Conservation (phyloP, 1,139 yeast species). For the Tardiomyces blankii region DNA sequence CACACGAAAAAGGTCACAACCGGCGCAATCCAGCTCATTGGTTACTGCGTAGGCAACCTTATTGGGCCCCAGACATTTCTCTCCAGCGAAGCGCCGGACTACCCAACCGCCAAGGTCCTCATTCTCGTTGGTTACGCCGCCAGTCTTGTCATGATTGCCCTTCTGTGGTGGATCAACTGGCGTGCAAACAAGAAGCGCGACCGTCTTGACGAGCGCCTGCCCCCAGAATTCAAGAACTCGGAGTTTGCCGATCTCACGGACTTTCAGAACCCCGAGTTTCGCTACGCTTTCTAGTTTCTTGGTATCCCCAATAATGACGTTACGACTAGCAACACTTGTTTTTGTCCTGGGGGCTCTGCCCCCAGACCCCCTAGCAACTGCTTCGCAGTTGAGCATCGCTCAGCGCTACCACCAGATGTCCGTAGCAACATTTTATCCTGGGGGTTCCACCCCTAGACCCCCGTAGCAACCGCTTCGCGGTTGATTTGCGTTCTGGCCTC, state of each 20-base stretch:
- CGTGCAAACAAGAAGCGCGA: neutral
- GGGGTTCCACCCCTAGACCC: too few species aligned
- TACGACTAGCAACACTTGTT: too few species aligned
- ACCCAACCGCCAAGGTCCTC: constrained; percentile 34
- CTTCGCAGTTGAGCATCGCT: too few species aligned
- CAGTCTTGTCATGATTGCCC: constrained; percentile 19
- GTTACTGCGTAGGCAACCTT: constrained; percentile 49
- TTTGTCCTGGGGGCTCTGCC: too few species aligned
- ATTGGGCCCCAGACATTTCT: constrained; percentile 50
- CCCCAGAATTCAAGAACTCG: constrained; percentile 22
- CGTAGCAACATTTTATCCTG: too few species aligned
- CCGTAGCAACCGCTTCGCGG: too few species aligned
- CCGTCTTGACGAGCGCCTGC: constrained; percentile 10
- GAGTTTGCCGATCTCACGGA: constrained; percentile 55
- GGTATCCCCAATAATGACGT: too few species aligned
- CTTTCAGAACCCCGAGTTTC: constrained; percentile 46
- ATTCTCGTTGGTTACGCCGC: constrained; percentile 28
- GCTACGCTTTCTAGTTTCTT: constrained; percentile 28
- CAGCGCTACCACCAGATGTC: too few species aligned
- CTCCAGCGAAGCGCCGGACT: constrained; percentile 39
- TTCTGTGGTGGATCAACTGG: constrained; percentile 12
- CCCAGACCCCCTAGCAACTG: too few species aligned
- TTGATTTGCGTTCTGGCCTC: too few species aligned
- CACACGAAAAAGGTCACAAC: constrained; percentile 46
- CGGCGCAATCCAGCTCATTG: constrained; percentile 35